A percentile compares a stretch with the other conserved stretches of the same genome.
These are phyloP conservation scores for Gynostemma pentaphyllum DNA, from an alignment of 306 rosid genomes.

Conservation along the genomic window DNA sequence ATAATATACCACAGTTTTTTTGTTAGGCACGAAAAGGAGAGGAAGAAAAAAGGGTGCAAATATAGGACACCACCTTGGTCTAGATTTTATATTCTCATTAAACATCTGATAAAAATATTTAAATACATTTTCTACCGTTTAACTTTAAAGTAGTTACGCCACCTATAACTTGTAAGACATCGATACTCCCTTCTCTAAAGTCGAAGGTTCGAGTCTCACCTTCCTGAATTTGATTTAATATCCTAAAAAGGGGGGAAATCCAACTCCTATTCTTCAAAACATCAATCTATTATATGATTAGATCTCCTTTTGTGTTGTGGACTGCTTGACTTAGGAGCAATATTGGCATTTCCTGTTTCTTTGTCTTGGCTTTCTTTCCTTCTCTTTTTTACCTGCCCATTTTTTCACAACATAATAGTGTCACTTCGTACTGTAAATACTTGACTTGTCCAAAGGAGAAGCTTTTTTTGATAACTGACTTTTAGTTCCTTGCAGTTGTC, in stretches of 20 bases:
- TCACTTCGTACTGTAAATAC: not conserved
- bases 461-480: not conserved
- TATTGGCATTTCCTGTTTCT: not conserved
- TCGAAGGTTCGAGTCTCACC: no score
- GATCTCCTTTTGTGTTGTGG: not conserved
- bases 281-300: no score
- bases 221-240: no score
- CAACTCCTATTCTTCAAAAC: no score
- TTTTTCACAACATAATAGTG: not conserved
- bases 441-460: conserved; percentile 2
- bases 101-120: not conserved
- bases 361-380: not conserved
- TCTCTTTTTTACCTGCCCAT: not conserved
- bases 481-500: conserved; percentile 7
- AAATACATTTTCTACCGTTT: not conserved
- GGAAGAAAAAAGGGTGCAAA: no score
- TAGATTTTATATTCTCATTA: not conserved
- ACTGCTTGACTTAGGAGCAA: not conserved
- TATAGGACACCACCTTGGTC: not conserved
- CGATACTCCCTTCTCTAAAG: no score
- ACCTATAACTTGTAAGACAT: not conserved
- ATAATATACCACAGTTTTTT: no score
- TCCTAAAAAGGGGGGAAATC: no score
- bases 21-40: not conserved
- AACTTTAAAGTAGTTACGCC: not conserved